A percentile compares a stretch with the other conserved stretches of the same genome.
Conservation (phyloP, 2,329 filamentous ascomycete species). For the Aureobasidium sp. region DNA sequence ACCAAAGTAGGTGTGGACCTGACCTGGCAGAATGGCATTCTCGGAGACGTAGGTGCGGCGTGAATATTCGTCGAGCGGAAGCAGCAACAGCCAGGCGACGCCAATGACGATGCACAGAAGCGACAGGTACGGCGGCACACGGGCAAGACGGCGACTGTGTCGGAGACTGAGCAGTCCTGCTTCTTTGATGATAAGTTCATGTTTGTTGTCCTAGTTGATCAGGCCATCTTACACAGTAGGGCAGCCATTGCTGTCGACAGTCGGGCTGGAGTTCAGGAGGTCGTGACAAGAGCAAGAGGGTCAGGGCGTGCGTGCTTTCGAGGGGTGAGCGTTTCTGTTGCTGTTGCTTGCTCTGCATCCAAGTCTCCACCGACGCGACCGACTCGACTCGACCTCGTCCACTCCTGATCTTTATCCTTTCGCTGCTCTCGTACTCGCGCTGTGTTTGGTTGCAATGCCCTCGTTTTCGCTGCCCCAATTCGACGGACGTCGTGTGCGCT, state of each 20-base stretch:
- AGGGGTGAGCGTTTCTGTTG: not conserved
- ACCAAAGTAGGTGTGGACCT: constrained; percentile 96
- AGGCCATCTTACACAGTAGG: constrained; percentile 19
- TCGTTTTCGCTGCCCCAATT: constrained; percentile 49
- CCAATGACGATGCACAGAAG: constrained; percentile 78
- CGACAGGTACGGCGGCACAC: constrained; percentile 81
- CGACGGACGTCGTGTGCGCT: constrained; percentile 66
- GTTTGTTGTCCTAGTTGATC: not conserved
- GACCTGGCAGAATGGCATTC: constrained; percentile 88
- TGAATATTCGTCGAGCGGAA: constrained; percentile 87
- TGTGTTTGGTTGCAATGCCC: constrained; percentile 25
- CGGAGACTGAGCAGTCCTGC: constrained; percentile 62
- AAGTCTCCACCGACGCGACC: not conserved
- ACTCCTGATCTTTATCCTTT: not conserved
- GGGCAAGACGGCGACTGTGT: constrained; percentile 72
- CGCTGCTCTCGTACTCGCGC: not conserved
- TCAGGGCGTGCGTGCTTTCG: not conserved
- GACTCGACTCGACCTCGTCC: not conserved
- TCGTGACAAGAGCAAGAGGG: not conserved
- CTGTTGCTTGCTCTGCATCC: too few species aligned
- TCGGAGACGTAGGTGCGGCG: constrained; percentile 93
- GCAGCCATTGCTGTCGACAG: constrained; percentile 21
- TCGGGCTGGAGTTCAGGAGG: not conserved
- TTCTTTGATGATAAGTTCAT: constrained; percentile 18
- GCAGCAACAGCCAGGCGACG: constrained; percentile 79